These are phyloP conservation scores for Euphorbia celastroides DNA, from an alignment of 441 rosid species.

Conservation along the genomic window DNA sequence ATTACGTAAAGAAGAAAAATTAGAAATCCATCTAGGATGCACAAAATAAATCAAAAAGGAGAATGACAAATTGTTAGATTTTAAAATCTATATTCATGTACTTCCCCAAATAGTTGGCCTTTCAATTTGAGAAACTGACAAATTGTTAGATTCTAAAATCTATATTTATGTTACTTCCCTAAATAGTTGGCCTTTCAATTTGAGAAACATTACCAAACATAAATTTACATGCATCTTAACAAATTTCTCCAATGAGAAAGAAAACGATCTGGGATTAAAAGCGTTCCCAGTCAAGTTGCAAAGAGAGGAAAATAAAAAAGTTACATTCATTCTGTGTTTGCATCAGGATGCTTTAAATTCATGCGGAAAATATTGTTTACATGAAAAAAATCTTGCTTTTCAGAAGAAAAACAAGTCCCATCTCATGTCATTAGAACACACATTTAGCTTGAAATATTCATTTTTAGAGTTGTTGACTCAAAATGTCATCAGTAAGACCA, in stretches of 20 bases:
- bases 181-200: not conserved
- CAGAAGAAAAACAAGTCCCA: not conserved
- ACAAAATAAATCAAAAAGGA: not conserved
- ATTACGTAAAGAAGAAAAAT: not conserved
- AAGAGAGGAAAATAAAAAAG: not conserved
- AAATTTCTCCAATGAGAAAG: not conserved
- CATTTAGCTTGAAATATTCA: not conserved
- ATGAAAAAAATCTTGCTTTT: not conserved
- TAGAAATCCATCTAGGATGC: not conserved
- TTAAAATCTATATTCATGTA: too few relatives aligned
- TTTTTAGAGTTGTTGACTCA: not conserved
- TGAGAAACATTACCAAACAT: not conserved
- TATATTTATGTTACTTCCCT: not conserved
- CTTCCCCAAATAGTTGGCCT: too few relatives aligned
- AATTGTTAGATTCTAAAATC: not conserved
- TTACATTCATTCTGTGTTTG: not conserved
- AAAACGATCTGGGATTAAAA: not conserved
- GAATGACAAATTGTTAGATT: not conserved
- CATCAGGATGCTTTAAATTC: not conserved
- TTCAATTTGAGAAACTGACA: too few relatives aligned
- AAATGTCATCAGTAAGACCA: not conserved
- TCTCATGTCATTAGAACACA: not conserved
- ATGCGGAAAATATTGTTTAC: not conserved
- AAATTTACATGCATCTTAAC: not conserved
- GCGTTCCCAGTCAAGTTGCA: constrained; percentile 3